Percentiles rank a stretch among this genome's conserved stretches.
Conservation (phyloP, 108 stramenopile genomes). For the Nitzschia sp. region DNA sequence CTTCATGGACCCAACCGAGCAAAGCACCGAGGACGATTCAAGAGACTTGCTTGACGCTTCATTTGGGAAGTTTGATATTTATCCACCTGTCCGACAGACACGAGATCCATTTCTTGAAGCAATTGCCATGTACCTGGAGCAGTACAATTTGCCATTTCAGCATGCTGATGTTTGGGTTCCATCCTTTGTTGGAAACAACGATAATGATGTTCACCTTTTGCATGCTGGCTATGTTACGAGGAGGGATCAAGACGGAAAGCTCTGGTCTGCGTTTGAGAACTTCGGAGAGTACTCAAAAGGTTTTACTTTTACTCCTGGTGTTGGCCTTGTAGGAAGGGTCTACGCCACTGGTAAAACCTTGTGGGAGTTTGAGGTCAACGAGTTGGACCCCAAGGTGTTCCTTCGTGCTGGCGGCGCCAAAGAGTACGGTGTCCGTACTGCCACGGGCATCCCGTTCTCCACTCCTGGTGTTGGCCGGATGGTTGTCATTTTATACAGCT, state of each 20-base stretch:
- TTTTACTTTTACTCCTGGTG: slow-evolving; percentile 57
- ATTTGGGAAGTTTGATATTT: not conserved
- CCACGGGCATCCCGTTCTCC: slow-evolving; percentile 46
- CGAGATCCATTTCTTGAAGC: slow-evolving; percentile 41
- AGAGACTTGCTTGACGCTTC: not conserved
- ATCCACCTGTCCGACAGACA: not conserved
- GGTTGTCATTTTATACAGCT: slow-evolving; percentile 60
- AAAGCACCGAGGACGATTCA: not conserved
- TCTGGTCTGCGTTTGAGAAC: slow-evolving; percentile 33
- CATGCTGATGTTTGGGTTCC: slow-evolving; percentile 65
- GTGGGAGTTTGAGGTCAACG: slow-evolving; percentile 51
- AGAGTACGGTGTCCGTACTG: slow-evolving; percentile 59
- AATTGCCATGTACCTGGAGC: slow-evolving; percentile 36
- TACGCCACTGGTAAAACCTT: slow-evolving; percentile 35
- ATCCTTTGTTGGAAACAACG: slow-evolving; percentile 16
- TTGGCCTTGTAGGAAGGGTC: slow-evolving; percentile 65
- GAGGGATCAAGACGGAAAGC: slow-evolving; percentile 20
- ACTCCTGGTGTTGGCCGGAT: slow-evolving; percentile 50
- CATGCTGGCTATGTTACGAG: slow-evolving; percentile 38
- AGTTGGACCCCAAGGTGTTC: slow-evolving; percentile 49
- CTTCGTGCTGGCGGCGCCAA: slow-evolving; percentile 60
- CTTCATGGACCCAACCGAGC: not conserved
- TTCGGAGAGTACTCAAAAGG: slow-evolving; percentile 58
- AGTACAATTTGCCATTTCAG: slow-evolving; percentile 43
- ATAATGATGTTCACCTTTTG: slow-evolving; percentile 26